Evolutionary conservation across 352 stramenopile genomes (phyloP), one percentile per base, ranked within the genome.

Genomic region (Globisporangium iwayamae): DNA sequence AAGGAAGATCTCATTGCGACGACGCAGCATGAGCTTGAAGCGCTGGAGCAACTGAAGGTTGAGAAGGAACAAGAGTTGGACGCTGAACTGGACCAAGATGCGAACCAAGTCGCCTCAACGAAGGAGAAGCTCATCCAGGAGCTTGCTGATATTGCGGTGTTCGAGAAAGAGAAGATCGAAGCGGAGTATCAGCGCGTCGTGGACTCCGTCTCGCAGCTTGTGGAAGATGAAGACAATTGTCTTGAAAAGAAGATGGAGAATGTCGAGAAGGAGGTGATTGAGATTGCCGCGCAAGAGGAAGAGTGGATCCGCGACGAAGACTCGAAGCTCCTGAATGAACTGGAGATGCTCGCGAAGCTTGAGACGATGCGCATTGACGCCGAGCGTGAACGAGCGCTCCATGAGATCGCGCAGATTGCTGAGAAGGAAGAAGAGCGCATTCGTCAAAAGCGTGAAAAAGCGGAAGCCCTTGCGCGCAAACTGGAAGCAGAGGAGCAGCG

Each of bases 401-500:
- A 39, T 2, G 54, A 59, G n/a, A 46, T 62, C 0, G 46, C 34
- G 13, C 34, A 53, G n/a, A 22, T 8, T 8, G 46, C 22, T 3
- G 46, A 25, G 11, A 13, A 53, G 3, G 54, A 59, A 43, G 54
- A 57, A n/a, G 25, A 62, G n/a, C 34, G 47, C 7, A 36, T 68
- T 25, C 54, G 38, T 1, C 30, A n/a, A 13, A 56, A 69, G 32
- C 63, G 63, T 16, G 20, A 48, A 25, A 16, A 62, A 22, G 67
- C 62, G 13, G 46, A 65, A 55, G 54, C 47, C 16, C 56, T 74
- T 0, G 70, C 71, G 45, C 62, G 61, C 16, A 34, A 67, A 6
- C 43, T 68, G 9, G 43, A 32, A 51, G 11, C 66, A 2, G 63
- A 76, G 56, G 51, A 60, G n/a, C 60, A 74, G 20, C 68, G 59